Base-by-base conservation (phyloP, 2,329 filamentous ascomycete genomes). In the Cordyceps pruinosa region DNA sequence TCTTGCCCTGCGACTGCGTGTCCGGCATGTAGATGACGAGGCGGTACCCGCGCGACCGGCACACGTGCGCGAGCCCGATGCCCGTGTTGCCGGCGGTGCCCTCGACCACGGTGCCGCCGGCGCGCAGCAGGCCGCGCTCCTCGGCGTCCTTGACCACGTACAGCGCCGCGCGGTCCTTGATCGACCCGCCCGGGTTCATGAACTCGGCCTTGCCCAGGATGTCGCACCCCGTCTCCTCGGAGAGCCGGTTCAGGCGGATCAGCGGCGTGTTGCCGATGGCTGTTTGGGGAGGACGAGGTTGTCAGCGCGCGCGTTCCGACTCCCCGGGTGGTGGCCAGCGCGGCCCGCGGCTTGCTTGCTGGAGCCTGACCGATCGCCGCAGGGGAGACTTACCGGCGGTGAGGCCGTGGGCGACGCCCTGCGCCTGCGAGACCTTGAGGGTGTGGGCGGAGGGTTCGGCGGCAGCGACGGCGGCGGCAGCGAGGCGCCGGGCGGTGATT, bases 11-110 rank as follows among this genome's bases (percentile, higher is more conserved):
- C 21, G 92, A 96, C 76, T 97, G 94, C 49, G 93, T 97, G 79
- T 99, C 89, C 66, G 94, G 94, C 94, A 99, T 97, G 84, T 97
- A 99, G 70, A 99, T 99, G 69, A 97, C 92, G 51, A 96, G 85
- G 70, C 88, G 88, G 81, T 99, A 97, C 41, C 93, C 94, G 66
- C 87, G 88, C 37, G 87, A 89, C 60, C 93, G 85, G 76, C 94
- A 97, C 57, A 99, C 94, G 75, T 97, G 94, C 21, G 94, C 94
- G 44, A 99, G 87, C 2, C 94, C 94, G 72, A 99, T 99, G 63
- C 94, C 94, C 30, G 94, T 99, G 79, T 97, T 99, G 54, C 94
- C 94, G 1, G 94, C 94, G 5, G 94, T 99, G 61, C 94, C 94
- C 75, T 99, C 94, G 58, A 99, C 88, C 13, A 99, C 92, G 21